Conservation (phyloP, 352 stramenopile species). For the Phytophthora palmivora region DNA sequence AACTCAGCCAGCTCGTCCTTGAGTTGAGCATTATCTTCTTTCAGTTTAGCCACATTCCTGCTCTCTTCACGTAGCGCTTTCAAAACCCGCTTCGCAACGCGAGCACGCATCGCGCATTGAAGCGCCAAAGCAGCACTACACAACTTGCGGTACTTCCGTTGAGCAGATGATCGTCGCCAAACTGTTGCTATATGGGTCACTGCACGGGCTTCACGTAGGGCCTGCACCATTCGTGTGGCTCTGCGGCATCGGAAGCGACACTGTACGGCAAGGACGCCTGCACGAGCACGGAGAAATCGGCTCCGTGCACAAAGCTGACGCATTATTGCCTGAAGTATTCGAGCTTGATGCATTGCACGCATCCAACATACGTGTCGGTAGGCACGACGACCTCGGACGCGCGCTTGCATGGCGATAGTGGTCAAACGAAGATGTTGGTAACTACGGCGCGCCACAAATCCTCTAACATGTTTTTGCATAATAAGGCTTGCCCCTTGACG, state of each 20-base stretch:
- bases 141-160: conserved; percentile 43
- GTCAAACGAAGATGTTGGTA: conserved; percentile 44
- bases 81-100: conserved; percentile 48
- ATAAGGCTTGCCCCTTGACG: conserved; percentile 42
- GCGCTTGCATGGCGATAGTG: conserved; percentile 56
- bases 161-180: conserved; percentile 46
- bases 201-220: conserved; percentile 50
- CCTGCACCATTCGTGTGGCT: conserved; percentile 44
- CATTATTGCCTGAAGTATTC: conserved; percentile 53
- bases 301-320: conserved; percentile 48
- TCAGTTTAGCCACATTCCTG: conserved; percentile 75
- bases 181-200: conserved; percentile 45
- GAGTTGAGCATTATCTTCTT: conserved; percentile 76
- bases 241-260: conserved; percentile 54
- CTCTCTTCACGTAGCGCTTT: conserved; percentile 65
- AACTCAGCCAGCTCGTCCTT: conserved; percentile 70
- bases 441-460: conserved; percentile 46
- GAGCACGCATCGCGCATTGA: conserved; percentile 61
- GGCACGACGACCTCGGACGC: conserved; percentile 45
- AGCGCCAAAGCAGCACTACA: conserved; percentile 47
- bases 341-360: conserved; percentile 48
- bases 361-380: conserved; percentile 48
- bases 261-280: conserved; percentile 54
- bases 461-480: conserved; percentile 64
- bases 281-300: conserved; percentile 48